A percentile compares a stretch with the other conserved stretches of the same genome.
Conservation (phyloP, 2,329 filamentous ascomycete species). For the Aschersonia sp. region DNA sequence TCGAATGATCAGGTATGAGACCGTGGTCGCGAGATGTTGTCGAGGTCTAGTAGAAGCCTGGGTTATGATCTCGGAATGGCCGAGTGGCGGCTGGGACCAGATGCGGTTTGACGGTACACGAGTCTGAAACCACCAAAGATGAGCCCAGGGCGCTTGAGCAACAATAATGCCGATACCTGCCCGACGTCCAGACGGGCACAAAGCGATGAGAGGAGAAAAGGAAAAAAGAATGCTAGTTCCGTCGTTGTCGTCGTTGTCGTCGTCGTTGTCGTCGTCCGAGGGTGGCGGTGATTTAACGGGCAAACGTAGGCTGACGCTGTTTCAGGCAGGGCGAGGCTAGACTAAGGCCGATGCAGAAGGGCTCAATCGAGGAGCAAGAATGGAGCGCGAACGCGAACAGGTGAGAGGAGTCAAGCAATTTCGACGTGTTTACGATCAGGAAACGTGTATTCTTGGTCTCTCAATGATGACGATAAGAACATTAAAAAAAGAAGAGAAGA, state of each 20-base stretch:
- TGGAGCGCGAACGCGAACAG: constrained; percentile 1
- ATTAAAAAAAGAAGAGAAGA: background rate
- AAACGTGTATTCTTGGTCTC: too few species aligned
- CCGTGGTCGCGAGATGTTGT: background rate
- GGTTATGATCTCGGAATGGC: background rate
- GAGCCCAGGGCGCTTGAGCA: background rate
- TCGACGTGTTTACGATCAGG: too few species aligned
- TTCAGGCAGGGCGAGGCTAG: constrained; percentile 10
- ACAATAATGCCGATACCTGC: background rate
- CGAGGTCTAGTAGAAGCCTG: background rate
- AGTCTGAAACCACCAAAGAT: background rate
- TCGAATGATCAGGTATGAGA: background rate
- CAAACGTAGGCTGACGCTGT: constrained; percentile 6
- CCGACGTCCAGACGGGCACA: background rate
- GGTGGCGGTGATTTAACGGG: constrained; percentile 4
- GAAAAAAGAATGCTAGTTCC: background rate
- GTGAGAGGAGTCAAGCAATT: background rate
- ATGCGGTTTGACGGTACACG: background rate
- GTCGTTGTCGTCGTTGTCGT: background rate
- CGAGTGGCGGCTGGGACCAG: background rate
- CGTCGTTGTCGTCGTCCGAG: background rate
- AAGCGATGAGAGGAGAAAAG: background rate
- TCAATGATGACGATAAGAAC: too few species aligned
- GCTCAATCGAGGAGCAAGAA: constrained; percentile 1
- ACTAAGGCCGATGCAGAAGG: background rate